Evolutionary conservation across 163 green algal genomes (phyloP).

Genomic region (Coccomyxa subellipsoidea): DNA sequence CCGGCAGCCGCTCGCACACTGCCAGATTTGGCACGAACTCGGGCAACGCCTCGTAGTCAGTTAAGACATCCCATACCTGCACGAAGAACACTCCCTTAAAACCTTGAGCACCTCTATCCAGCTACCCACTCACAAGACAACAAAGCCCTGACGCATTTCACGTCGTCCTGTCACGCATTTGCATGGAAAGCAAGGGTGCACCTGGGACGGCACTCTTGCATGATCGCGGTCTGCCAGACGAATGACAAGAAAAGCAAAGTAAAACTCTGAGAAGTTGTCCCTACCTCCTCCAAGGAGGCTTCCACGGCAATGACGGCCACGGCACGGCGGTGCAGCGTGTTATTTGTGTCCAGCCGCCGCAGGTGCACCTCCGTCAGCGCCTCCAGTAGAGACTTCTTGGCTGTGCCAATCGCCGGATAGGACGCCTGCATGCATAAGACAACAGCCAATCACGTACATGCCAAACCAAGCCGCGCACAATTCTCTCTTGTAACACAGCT

Average conservation of each 20-base stretch:
- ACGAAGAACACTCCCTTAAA: not conserved
- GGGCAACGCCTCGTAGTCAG: constrained; percentile 52
- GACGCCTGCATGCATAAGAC: constrained; percentile 11
- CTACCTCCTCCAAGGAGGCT: constrained; percentile 22
- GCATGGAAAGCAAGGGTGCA: too few species aligned
- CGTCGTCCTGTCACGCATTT: too few species aligned
- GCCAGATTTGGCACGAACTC: constrained; percentile 58
- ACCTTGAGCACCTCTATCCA: too few species aligned
- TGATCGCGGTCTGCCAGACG: too few species aligned
- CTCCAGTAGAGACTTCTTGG: not conserved
- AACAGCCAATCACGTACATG: not conserved
- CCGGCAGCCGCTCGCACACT: constrained; percentile 40
- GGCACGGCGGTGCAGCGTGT: constrained; percentile 35
- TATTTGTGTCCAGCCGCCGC: constrained; percentile 36
- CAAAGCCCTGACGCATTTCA: too few species aligned
- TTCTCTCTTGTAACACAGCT: not conserved
- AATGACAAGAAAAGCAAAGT: too few species aligned
- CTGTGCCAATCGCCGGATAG: constrained; percentile 33
- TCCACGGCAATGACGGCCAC: constrained; percentile 37
- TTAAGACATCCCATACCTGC: constrained; percentile 54
- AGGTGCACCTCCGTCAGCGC: constrained; percentile 43
- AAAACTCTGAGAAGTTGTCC: too few species aligned
- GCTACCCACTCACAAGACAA: too few species aligned
- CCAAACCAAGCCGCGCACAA: too few species aligned
- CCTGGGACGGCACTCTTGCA: too few species aligned